phyloP scores from a whole-genome alignment of 192 early-diverging fungal genomes.

The Umbelopsis isabellina region DNA sequence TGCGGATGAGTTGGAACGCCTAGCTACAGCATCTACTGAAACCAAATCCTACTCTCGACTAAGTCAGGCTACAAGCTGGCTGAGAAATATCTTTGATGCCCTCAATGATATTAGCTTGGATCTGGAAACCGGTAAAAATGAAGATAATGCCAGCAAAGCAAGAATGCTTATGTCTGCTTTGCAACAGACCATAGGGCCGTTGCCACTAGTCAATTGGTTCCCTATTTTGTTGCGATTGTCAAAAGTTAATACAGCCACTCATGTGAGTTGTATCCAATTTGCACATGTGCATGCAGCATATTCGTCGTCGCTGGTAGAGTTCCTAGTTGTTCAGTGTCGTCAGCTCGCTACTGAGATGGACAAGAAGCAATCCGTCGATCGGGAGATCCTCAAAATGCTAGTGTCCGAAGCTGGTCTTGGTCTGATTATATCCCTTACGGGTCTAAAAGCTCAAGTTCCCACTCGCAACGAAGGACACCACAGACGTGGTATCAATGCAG shows the following conservation, averaged over 20 bases:
- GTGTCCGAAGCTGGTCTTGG: conserved; percentile 49
- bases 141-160: neutral
- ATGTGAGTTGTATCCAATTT: conserved; percentile 38
- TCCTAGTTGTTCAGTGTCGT: conserved; percentile 43
- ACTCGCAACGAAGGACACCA: conserved; percentile 18
- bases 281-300: conserved; percentile 48
- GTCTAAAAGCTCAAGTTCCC: conserved; percentile 35
- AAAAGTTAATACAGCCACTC: conserved; percentile 1
- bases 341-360: conserved; percentile 2
- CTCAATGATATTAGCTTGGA: conserved; percentile 32
- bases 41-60: conserved; percentile 54
- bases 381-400: conserved; percentile 25
- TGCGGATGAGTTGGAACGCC: neutral
- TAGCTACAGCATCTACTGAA: conserved; percentile 46
- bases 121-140: conserved; percentile 23
- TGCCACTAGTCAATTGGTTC: conserved; percentile 64
- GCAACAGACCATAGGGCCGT: conserved; percentile 34
- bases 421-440: conserved; percentile 50
- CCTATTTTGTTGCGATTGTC: conserved; percentile 40
- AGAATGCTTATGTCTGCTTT: conserved; percentile 37
- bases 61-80: conserved; percentile 48
- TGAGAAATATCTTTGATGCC: conserved; percentile 54
- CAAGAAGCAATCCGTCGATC: conserved; percentile 14
- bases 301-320: conserved; percentile 56
- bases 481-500: conserved; percentile 49